These are phyloP conservation scores for Articulospora tetracladia DNA, from an alignment of 495 filamentous ascomycete genomes.

Conservation along the genomic window DNA sequence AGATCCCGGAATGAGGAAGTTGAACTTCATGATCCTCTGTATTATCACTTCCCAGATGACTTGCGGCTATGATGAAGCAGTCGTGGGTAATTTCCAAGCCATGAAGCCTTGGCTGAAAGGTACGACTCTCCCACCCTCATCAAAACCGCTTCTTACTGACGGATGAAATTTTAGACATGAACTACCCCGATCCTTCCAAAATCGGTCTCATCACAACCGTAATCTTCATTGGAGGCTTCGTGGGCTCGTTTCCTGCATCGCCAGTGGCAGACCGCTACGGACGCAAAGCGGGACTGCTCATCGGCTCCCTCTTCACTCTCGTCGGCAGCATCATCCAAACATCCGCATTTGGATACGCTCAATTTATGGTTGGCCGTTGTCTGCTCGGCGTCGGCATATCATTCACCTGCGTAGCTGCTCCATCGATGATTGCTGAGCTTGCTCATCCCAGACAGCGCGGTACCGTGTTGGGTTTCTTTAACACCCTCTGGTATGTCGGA, in stretches of 20 bases:
- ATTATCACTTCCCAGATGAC: slow-evolving; percentile 11
- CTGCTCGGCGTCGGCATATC: slow-evolving; percentile 60
- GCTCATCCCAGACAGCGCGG: slow-evolving; percentile 65
- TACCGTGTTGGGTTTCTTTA: slow-evolving; percentile 23
- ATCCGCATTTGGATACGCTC: slow-evolving; percentile 18
- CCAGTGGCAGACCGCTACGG: slow-evolving; percentile 28
- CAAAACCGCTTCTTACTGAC: not conserved
- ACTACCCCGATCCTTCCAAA: slow-evolving; percentile 2
- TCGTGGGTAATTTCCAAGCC: slow-evolving; percentile 5
- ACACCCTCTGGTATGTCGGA: slow-evolving; percentile 26
- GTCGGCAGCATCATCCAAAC: slow-evolving; percentile 43
- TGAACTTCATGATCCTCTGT: not conserved
- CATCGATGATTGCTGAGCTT: slow-evolving; percentile 46
- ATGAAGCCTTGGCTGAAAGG: slow-evolving; percentile 12
- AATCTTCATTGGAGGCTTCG: slow-evolving; percentile 50
- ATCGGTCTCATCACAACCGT: slow-evolving; percentile 52
- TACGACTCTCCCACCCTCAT: not conserved
- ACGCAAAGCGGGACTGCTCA: slow-evolving; percentile 44
- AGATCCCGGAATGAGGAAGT: slow-evolving; percentile 1
- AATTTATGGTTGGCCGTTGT: slow-evolving; percentile 69
- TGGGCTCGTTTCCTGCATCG: slow-evolving; percentile 3
- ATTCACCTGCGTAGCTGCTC: slow-evolving; percentile 24
- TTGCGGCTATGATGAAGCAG: slow-evolving; percentile 6
- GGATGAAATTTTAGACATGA: not conserved
- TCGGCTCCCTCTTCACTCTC: slow-evolving; percentile 43